Percentiles rank a stretch among this genome's conserved stretches.
Evolutionary conservation across 768 basidiomycete species (phyloP).

Genomic region (Leccinum incarnatum): DNA sequence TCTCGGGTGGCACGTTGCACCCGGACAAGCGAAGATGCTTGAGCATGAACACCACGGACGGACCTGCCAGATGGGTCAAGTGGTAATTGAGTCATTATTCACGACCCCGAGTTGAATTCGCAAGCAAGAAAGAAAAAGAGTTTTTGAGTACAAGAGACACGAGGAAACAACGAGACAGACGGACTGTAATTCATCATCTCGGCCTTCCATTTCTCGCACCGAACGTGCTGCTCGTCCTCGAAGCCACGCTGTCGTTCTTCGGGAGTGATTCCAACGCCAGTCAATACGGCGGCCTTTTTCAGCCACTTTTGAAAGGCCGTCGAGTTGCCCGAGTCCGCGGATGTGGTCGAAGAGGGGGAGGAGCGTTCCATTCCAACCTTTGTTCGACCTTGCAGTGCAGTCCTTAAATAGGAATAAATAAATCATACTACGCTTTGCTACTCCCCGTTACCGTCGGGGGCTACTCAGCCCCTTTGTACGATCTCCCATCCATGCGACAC

Average conservation of each 20-base stretch:
- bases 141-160: slow-evolving; percentile 4
- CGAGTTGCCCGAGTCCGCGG: slow-evolving; percentile 22
- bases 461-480: slow-evolving; percentile 43
- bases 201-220: slow-evolving; percentile 69
- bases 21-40: slow-evolving; percentile 81
- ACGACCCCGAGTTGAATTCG: slow-evolving; percentile 3
- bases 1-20: slow-evolving; percentile 63
- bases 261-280: slow-evolving; percentile 48
- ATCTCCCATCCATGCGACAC: slow-evolving; percentile 52
- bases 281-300: slow-evolving; percentile 43
- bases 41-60: slow-evolving; percentile 85
- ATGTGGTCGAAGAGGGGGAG: slow-evolving; percentile 21
- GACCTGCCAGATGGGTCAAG: slow-evolving; percentile 49
- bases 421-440: not conserved
- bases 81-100: not conserved
- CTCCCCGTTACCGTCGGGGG: not conserved
- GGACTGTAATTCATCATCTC: slow-evolving; percentile 68
- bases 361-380: slow-evolving; percentile 29
- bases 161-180: slow-evolving; percentile 30
- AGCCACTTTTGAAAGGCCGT: slow-evolving; percentile 51
- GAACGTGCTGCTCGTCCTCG: slow-evolving; percentile 37
- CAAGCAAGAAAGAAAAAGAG: not conserved
- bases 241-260: slow-evolving; percentile 39
- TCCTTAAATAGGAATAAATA: slow-evolving; percentile 8
- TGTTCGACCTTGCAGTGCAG: not conserved